Evolutionary conservation across 2,329 filamentous ascomycete species (phyloP), one percentile per base, ranked within the genome.

Genomic region (Penicillium palitans): DNA sequence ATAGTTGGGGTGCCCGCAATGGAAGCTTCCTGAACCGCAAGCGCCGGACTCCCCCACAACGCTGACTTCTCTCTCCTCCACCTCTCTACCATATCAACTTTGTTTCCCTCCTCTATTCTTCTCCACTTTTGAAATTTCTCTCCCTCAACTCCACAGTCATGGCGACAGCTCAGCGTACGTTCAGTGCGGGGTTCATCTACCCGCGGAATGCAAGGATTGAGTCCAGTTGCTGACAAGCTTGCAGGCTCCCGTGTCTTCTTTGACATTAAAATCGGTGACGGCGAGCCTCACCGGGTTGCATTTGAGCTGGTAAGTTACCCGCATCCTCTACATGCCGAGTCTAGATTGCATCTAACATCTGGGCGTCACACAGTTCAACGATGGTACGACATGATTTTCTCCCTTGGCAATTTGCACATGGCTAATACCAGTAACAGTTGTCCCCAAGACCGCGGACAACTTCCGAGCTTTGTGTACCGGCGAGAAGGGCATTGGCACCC

Each of bases 381-480:
- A 81, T 75, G 76, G 79, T 81, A 73, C 63, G 70, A 58, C 40
- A 29, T 53, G 41, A 51, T 58, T 27, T 60, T 37, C 57, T 47
- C 50, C 39, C 37, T 39, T 21, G 24, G 41, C 24, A 21, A 40
- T 35, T 46, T 7, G 17, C 35, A 57, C 29, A 46, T 51, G 31
- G 31, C 41, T 39, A 42, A 58, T 40, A 35, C 19, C 10, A 52
- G 7, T 9, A 49, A 33, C 55, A 82, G 83, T 96, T 61, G 93
- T 96, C 21, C 93, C 93, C 72, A 96, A 96, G 82, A 98, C 93
- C 6, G 91, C 90, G 64, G 93, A 97, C 70, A 98, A 98, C 84
- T 98, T 98, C 83, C 91, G 93, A 71, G 87, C 88, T 55, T 87
- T 97, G 61, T 97, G 92, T 81, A 96, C 93, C 0, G 93, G 93